Base-by-base conservation (phyloP, 1,139 yeast genomes). In the Diutina rugosa region DNA sequence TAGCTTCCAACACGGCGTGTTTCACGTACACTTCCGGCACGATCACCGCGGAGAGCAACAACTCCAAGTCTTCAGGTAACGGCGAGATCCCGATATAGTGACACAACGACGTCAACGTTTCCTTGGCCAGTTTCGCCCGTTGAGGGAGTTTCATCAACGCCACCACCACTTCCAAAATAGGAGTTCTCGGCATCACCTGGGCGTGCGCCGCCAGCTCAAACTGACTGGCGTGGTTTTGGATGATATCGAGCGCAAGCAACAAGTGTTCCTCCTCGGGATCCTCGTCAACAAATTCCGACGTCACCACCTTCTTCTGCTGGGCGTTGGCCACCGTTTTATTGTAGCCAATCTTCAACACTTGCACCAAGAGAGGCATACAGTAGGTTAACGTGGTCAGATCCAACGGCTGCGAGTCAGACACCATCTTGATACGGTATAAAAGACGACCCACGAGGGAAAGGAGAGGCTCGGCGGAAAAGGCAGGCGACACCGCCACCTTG, bases 201-300 rank as follows among this genome's bases (percentile, higher is more conserved):
- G 38, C 16, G 21, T 47, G 51, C 5, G 44, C 53, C 7, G 41
- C 77, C 63, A 85, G 84, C 60, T 78, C 82, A 64, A 90, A 87
- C 26, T 79, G 80, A 62, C 85, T 95, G 16, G 91, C 82, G 65
- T 91, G 96, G 12, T 82, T 77, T 0, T 89, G 76, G 49, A 93
- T 74, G 55, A 90, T 83, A 64, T 90, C 96, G 61, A 91, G 71
- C 0, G 93, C 88, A 58, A 93, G 72, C 58, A 88, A 71, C 55
- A 90, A 72, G 62, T 89, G 95, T 67, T 91, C 98, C 67, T 91
- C 98, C 64, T 87, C 88, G 32, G 87, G 87, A 59, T 88, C 95
- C 65, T 87, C 95, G 59, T 85, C 86, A 45, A 76, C 81, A 72
- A 80, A 87, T 66, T 80, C 97, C 51, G 81, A 79, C 58, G 76